Percentiles rank a stretch among this genome's conserved stretches.
These are phyloP conservation scores for Angophora floribunda DNA, from an alignment of 345 rosid species.

Conservation along the genomic window DNA sequence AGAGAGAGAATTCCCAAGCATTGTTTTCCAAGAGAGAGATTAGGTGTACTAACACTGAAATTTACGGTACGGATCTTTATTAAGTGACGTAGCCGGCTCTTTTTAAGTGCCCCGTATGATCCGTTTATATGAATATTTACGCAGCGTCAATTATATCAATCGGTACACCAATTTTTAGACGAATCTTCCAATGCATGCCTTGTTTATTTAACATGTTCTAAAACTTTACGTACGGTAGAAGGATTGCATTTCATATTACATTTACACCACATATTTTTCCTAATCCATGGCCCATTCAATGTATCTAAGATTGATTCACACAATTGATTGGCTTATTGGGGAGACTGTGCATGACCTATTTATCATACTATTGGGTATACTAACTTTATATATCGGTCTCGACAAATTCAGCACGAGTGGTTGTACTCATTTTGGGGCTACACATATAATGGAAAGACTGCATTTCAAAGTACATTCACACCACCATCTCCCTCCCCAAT, in stretches of 20 bases:
- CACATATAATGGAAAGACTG: not conserved
- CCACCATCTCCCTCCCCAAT: slow-evolving; percentile 1
- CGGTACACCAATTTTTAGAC: not conserved
- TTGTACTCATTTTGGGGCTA: not conserved
- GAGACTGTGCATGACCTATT: not conserved
- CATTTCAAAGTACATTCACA: slow-evolving; percentile 21
- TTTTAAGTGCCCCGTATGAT: not conserved
- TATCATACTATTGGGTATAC: not conserved
- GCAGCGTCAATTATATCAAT: not conserved
- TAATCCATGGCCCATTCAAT: not conserved
- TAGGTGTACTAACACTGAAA: not conserved
- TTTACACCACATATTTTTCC: slow-evolving; percentile 5
- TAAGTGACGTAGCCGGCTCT: not conserved
- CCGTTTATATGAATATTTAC: not conserved
- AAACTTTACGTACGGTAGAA: not conserved
- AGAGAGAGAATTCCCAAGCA: not conserved
- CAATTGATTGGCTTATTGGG: not conserved
- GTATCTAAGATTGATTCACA: not conserved
- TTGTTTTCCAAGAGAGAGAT: not conserved
- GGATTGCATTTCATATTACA: slow-evolving; percentile 14
- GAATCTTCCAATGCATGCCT: not conserved
- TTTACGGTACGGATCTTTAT: not conserved
- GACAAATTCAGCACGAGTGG: not conserved
- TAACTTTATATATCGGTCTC: not conserved
- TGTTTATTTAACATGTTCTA: not conserved